Base-by-base conservation (phyloP, 257 asterid species). In the Hygrophila difformis region DNA sequence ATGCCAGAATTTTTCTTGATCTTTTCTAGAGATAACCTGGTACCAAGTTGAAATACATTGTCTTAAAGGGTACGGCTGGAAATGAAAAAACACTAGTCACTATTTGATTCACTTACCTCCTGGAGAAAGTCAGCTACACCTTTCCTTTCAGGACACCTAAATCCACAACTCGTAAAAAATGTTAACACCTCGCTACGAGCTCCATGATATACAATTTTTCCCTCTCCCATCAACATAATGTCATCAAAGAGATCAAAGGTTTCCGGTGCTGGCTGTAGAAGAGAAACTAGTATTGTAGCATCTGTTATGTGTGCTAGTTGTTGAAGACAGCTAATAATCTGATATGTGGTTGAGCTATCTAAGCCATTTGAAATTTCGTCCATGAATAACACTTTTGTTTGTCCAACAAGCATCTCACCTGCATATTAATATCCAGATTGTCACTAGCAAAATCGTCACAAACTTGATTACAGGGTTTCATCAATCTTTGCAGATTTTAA, bases 391-490 rank as follows among this genome's bases (percentile, higher is more conserved):
- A 79, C 78, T 64, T 60, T 64, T 15, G 75, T 61, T n/a, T 81
- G 81, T 23, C 89, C 89, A 62, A 72, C 79, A 49, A 69, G 69
- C 81, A 69, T 79, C 71, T 79, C 84, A 16, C 78, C 79, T 72
- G 61, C 48, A 59, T 49, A 12, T 35, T 20, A 21, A 8, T 1
- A 23, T 41, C 49, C 51, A 4, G 7, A 16, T 34, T 47, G 23
- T 7, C 39, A 21, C n/a, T n/a, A n/a, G n/a, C n/a, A n/a, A n/a
- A n/a, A n/a, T n/a, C n/a, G n/a, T n/a, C n/a, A n/a, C n/a, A n/a
- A n/a, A n/a, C n/a, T n/a, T n/a, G n/a, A n/a, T n/a, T n/a, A n/a
- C n/a, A n/a, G n/a, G n/a, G n/a, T n/a, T n/a, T n/a, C n/a, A n/a
- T n/a, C n/a, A n/a, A n/a, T n/a, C n/a, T n/a, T n/a, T n/a, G n/a